A percentile compares a stretch with the other conserved stretches of the same genome.
phyloP scores from a whole-genome alignment of 106 monocot genomes.

The Allium cepa region DNA sequence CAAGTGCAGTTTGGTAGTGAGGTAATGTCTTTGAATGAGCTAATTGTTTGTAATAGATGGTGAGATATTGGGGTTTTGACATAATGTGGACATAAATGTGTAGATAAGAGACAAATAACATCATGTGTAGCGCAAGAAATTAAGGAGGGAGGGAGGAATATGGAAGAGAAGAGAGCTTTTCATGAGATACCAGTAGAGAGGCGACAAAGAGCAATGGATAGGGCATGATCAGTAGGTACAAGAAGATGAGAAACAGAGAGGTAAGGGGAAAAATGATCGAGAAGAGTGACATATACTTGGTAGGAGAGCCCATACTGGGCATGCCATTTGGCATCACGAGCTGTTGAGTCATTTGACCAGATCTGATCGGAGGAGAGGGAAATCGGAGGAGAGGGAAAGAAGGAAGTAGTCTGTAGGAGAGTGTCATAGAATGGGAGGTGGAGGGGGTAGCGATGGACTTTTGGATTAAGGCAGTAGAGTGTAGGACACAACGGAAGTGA shows the following conservation, averaged over 20 bases:
- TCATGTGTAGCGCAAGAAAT: conserved; percentile 48
- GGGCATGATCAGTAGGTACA: conserved; percentile 30
- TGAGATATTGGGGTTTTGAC: conserved; percentile 33
- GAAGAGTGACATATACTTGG: conserved; percentile 37
- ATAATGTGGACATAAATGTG: conserved; percentile 40
- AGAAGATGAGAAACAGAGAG: conserved; percentile 20
- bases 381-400: conserved; percentile 21
- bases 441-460: conserved; percentile 7
- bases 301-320: conserved; percentile 48
- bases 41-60: conserved; percentile 25
- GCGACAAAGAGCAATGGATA: conserved; percentile 44
- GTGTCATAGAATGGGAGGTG: neutral
- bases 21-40: conserved; percentile 30
- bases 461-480: conserved; percentile 22
- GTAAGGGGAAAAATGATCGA: conserved; percentile 29
- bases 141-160: conserved; percentile 32
- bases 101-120: conserved; percentile 46
- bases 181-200: conserved; percentile 48
- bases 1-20: conserved; percentile 35
- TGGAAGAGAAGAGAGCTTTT: conserved; percentile 20
- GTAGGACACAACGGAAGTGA: conserved; percentile 21
- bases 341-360: conserved; percentile 30
- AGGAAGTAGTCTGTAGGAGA: conserved; percentile 9
- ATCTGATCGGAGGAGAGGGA: conserved; percentile 25
- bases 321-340: conserved; percentile 42